Percentiles rank a stretch among this genome's conserved stretches.
phyloP scores from a whole-genome alignment of 2,329 filamentous ascomycete species.

The Atkinsonella hypoxylon region DNA sequence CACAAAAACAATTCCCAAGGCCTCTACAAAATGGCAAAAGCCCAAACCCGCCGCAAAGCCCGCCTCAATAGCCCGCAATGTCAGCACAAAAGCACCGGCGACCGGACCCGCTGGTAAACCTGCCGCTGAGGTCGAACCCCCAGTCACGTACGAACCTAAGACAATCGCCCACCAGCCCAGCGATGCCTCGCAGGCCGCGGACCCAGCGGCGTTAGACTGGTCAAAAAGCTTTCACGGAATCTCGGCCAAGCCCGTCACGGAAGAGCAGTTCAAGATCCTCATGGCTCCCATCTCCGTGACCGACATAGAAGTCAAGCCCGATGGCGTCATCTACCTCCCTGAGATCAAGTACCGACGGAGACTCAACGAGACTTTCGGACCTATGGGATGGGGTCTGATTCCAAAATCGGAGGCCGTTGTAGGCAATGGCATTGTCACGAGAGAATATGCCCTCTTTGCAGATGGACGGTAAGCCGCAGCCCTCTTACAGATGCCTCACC shows the following conservation, averaged over 20 bases:
- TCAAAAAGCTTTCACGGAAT: conserved; percentile 73
- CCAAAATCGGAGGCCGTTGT: conserved; percentile 78
- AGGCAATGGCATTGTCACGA: conserved; percentile 66
- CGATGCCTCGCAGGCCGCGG: conserved; percentile 3
- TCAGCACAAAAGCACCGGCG: not conserved
- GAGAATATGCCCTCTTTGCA: conserved; percentile 86
- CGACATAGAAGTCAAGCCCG: conserved; percentile 94
- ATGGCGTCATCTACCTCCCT: conserved; percentile 89
- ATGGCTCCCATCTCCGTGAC: conserved; percentile 52
- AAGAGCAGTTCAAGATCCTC: conserved; percentile 57
- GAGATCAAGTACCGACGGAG: conserved; percentile 97
- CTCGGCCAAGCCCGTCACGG: conserved; percentile 55
- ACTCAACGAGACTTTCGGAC: conserved; percentile 82
- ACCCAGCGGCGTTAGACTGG: conserved; percentile 51
- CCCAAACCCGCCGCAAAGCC: not conserved
- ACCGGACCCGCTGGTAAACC: too few species aligned
- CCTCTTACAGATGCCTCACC: too few species aligned
- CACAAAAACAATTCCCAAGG: not conserved
- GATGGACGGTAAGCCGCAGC: conserved; percentile 59
- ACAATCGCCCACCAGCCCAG: conserved; percentile 8
- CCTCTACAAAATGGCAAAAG: conserved; percentile 2
- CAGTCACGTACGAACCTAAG: conserved; percentile 9
- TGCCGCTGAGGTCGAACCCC: conserved; percentile 1
- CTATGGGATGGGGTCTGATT: conserved; percentile 89
- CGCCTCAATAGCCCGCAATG: not conserved